phyloP scores from a whole-genome alignment of 2,329 filamentous ascomycete species.

The Colletotrichum sublineola region DNA sequence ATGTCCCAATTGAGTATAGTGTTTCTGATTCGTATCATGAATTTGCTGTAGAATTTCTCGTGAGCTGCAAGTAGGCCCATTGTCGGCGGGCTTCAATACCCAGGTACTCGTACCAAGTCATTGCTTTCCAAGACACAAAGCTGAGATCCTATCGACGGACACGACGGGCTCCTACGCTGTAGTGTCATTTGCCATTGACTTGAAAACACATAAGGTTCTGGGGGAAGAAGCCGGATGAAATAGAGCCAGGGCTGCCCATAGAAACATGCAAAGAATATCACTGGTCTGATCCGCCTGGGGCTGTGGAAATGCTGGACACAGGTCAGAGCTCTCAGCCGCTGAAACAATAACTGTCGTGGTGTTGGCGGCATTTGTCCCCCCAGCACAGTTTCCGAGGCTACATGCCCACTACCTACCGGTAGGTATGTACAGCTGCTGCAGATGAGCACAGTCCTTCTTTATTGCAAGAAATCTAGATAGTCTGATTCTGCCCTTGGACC shows the following conservation, averaged over 20 bases:
- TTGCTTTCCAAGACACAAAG: not conserved
- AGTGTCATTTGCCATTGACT: not conserved
- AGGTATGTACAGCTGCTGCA: not conserved
- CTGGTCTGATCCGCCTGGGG: slow-evolving; percentile 15
- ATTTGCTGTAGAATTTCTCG: not conserved
- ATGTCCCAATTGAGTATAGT: not conserved
- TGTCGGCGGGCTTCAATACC: not conserved
- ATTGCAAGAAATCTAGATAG: not conserved
- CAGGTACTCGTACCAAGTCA: not conserved
- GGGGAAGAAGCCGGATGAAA: not conserved
- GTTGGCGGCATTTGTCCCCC: slow-evolving; percentile 1
- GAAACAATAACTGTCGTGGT: slow-evolving; percentile 38
- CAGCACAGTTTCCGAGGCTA: not conserved
- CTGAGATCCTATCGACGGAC: not conserved
- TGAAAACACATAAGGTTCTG: not conserved
- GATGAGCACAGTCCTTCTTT: slow-evolving; percentile 24
- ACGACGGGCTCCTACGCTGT: not conserved
- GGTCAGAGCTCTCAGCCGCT: slow-evolving; percentile 34
- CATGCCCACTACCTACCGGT: not conserved
- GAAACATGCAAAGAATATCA: not conserved
- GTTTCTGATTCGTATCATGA: slow-evolving; percentile 16
- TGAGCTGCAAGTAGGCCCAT: not conserved
- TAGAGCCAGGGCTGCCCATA: slow-evolving; percentile 14
- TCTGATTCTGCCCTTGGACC: slow-evolving; percentile 20
- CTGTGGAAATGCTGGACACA: slow-evolving; percentile 24